Base-by-base conservation (phyloP, 1,284 basidiomycete species). In the Hemileia vastatrix region DNA sequence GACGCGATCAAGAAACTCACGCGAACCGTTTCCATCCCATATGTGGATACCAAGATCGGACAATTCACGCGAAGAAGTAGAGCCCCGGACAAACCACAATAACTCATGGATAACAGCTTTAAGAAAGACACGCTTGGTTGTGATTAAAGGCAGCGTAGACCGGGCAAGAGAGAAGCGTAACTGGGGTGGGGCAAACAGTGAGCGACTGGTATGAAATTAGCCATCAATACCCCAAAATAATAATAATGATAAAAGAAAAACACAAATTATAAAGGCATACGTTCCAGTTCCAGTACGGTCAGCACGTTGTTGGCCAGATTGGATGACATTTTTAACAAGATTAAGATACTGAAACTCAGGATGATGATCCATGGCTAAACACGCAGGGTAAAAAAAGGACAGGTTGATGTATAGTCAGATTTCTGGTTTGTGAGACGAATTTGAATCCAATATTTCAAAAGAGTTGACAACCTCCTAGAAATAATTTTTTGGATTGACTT, bases 1-100 rank as follows among this genome's bases (percentile, higher is more conserved):
- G 18, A 90, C 81, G 63, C 82, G 82, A 71, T 92, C 88, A 40
- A 98, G 78, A 71, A 94, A 98, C 65, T 84, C 86, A 66, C 86
- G 83, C 9, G 86, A 88, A 5, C 91, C 94, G 70, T 98, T 98
- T 0, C 92, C 93, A 74, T 96, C 92, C 94, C 95, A 98, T 70
- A 98, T 98, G 74, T 90, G 88, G 66, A 98, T 83, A 52, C 88
- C 90, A 72, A 88, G 88, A n/a, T 83, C 80, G 0, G 85, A 84
- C 33, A 98, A 82, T 0, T 86, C 70, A 6, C 80, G 84, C 0
- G 88, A 85, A 77, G 96, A 90, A 0, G 94, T 97, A 21, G 80
- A 82, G 1, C 93, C 94, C 21, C 81, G 80, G 15, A 97, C 80
- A 72, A 98, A 98, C 94, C 95, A 98, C 4, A 98, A 81, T 0